A percentile compares a stretch with the other conserved stretches of the same genome.
Evolutionary conservation across 768 basidiomycete species (phyloP).

Genomic region (Xerocomellus chrysenteron): DNA sequence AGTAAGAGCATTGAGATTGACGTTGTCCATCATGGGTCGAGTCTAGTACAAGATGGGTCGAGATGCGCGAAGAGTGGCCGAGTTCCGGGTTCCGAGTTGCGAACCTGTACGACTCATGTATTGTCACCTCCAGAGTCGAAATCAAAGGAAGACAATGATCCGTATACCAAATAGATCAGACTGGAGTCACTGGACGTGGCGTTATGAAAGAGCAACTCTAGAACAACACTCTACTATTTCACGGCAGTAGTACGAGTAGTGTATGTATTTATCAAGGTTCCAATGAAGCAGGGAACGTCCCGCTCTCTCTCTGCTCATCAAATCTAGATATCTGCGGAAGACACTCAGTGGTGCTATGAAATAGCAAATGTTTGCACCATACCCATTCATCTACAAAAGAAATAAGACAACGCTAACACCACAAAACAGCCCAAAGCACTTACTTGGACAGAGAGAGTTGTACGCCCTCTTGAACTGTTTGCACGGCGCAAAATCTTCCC

Average conservation of each 20-base stretch:
- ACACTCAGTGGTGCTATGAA: not conserved
- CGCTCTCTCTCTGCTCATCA: constrained; percentile 93
- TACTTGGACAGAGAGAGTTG: constrained; percentile 96
- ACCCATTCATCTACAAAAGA: constrained; percentile 84
- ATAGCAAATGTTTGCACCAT: constrained; percentile 17
- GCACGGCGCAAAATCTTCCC: constrained; percentile 98
- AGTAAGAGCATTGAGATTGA: constrained; percentile 46
- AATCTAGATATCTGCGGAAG: constrained; percentile 70
- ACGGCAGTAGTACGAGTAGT: not conserved
- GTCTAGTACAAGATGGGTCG: not conserved
- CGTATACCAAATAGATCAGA: not conserved
- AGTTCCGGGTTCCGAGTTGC: not conserved
- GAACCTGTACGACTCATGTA: constrained; percentile 6
- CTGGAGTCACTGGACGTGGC: not conserved
- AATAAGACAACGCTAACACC: constrained; percentile 9
- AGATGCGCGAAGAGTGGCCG: not conserved
- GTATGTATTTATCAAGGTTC: constrained; percentile 54
- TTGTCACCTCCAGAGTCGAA: not conserved
- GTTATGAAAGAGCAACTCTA: not conserved
- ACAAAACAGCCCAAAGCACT: constrained; percentile 35
- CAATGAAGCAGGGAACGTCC: constrained; percentile 89
- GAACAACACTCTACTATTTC: constrained; percentile 14
- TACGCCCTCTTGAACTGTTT: constrained; percentile 97
- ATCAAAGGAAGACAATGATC: not conserved
- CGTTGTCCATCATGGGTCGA: constrained; percentile 30